Percentiles rank a stretch among this genome's conserved stretches.
Conservation (phyloP, 1,284 basidiomycete genomes). For the Coriolopsis trogii region DNA sequence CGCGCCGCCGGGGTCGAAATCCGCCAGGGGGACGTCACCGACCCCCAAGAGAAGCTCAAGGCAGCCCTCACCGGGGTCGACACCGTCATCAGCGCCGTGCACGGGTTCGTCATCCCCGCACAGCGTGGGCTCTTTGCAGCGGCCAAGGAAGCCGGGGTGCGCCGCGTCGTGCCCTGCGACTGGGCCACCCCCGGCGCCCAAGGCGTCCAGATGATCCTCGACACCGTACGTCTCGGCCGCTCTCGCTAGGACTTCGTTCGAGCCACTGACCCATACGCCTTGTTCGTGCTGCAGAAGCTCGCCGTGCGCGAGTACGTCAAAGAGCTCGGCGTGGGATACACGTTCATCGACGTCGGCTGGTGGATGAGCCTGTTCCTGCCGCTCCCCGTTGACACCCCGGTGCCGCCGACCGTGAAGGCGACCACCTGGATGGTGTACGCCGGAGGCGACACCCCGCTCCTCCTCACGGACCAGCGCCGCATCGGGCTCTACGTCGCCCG, state of each 20-base stretch:
- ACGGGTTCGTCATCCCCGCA: conserved; percentile 1
- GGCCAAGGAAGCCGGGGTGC: conserved; percentile 20
- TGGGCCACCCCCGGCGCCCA: conserved; percentile 13
- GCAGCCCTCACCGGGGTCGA: conserved; percentile 19
- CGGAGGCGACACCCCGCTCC: conserved; percentile 12
- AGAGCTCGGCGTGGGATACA: conserved; percentile 21
- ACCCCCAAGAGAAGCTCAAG: conserved; percentile 17
- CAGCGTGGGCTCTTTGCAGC: conserved; percentile 24
- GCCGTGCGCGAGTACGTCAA: conserved; percentile 21
- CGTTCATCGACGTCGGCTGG: conserved; percentile 30
- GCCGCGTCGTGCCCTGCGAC: conserved; percentile 21
- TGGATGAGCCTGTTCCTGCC: conserved; percentile 28
- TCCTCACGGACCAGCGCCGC: conserved; percentile 21
- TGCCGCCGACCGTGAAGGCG: not conserved
- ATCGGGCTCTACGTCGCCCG: conserved; percentile 27
- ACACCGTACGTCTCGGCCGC: conserved; percentile 19
- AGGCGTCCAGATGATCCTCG: conserved; percentile 12
- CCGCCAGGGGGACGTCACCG: conserved; percentile 18
- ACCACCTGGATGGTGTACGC: conserved; percentile 5
- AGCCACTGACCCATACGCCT: no score
- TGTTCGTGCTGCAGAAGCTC: conserved; percentile 21
- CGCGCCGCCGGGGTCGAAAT: conserved; percentile 19
- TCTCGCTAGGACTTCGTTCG: no score
- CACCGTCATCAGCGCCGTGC: conserved; percentile 18
- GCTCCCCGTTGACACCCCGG: not conserved